phyloP scores from a whole-genome alignment of 2,329 filamentous ascomycete genomes.

The Fusarium sp. region DNA sequence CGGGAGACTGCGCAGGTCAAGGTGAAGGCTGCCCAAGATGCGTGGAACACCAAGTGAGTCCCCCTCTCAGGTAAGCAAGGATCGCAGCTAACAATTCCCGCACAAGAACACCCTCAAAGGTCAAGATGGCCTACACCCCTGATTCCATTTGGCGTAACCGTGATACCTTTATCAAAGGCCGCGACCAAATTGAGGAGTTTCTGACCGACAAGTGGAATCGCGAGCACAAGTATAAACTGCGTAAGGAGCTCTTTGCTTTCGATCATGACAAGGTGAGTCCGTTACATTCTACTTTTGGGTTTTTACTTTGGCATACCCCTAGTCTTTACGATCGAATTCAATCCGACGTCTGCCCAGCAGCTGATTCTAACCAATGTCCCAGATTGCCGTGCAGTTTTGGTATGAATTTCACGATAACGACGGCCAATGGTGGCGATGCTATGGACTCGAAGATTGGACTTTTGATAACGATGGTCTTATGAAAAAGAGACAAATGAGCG shows the following conservation, averaged over 20 bases:
- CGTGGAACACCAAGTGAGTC: slow-evolving; percentile 82
- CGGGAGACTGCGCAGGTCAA: slow-evolving; percentile 79
- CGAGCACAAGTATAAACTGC: slow-evolving; percentile 79
- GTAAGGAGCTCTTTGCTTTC: slow-evolving; percentile 89
- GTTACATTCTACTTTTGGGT: too few species aligned
- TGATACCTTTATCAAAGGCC: slow-evolving; percentile 77
- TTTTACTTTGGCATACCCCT: background rate
- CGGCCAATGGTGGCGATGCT: slow-evolving; percentile 89
- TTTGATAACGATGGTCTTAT: slow-evolving; percentile 79
- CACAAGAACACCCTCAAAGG: slow-evolving; percentile 71
- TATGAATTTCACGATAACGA: slow-evolving; percentile 82
- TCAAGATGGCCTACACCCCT: slow-evolving; percentile 82
- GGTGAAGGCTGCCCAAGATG: slow-evolving; percentile 86
- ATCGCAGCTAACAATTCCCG: background rate
- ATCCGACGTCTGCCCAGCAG: too few species aligned
- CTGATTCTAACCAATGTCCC: background rate
- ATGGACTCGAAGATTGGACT: slow-evolving; percentile 87
- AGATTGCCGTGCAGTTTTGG: slow-evolving; percentile 92
- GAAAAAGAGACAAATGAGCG: slow-evolving; percentile 83
- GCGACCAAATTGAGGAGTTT: slow-evolving; percentile 77
- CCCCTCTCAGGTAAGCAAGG: too few species aligned
- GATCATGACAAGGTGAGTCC: slow-evolving; percentile 70
- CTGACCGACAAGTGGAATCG: slow-evolving; percentile 81
- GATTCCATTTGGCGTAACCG: slow-evolving; percentile 88
- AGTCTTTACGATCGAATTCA: too few species aligned